Evolutionary conservation across 1,284 basidiomycete genomes (phyloP), one percentile per base, ranked within the genome.

Genomic region (Athelia sp.): DNA sequence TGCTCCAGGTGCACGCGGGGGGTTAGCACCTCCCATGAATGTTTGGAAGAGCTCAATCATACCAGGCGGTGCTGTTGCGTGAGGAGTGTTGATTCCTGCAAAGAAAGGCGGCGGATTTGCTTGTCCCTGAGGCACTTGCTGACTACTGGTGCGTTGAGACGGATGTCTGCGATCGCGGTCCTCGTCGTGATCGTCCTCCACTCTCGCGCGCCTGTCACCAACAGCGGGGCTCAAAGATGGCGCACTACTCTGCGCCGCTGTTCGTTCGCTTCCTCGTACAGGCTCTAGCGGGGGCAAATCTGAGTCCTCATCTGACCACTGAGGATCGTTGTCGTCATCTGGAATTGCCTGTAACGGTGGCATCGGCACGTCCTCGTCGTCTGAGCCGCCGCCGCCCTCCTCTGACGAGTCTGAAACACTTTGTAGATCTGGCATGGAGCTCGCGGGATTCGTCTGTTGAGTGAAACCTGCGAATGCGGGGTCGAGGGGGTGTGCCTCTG

Each of bases 111-210:
- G 40, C 21, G 52, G 50, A 6, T 18, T 50, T 19, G 19, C 31
- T 2, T 54, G 26, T 2, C 54, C 49, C 40, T 54, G 26, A 22
- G 46, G 47, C 10, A 19, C 11, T 11, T 13, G 11, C 11, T 26
- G 31, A 29, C 47, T 47, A 46, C 55, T 57, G 36, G 64, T 61
- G 38, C 79, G 73, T 57, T 78, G 68, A n/a, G 74, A 76, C n/a
- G 80, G 79, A 56, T 81, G 79, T 51, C 81, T 70, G 45, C 78
- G 71, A 59, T 82, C 79, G 40, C 80, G 64, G 13, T 75, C 77
- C 6, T 71, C 67, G 56, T 82, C 79, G 15, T 70, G 67, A 50
- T 81, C 80, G 47, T 79, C 76, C 13, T 79, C 74, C 3, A 78
- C 74, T 29, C 79, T 65, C 23, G 73, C 68, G 17, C 79, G 72